Evolutionary conservation across 805 yeast genomes (phyloP).

Genomic region (Lipomyces lipofer): DNA sequence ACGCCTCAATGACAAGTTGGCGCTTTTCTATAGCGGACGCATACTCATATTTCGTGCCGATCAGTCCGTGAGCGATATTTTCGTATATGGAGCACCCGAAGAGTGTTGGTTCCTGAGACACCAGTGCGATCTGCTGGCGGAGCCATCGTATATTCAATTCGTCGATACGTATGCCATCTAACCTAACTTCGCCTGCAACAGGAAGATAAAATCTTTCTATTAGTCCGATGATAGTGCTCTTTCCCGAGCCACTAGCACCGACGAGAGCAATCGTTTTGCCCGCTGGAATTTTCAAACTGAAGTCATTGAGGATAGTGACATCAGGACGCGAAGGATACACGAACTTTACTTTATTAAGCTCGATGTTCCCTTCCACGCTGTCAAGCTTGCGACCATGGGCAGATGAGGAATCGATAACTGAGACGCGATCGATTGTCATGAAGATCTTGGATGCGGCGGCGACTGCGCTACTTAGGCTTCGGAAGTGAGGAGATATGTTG

Average conservation of each 20-base stretch:
- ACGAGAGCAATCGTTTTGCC: slow-evolving; percentile 91
- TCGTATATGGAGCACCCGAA: slow-evolving; percentile 85
- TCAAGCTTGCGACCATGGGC: slow-evolving; percentile 33
- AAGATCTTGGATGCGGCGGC: slow-evolving; percentile 43
- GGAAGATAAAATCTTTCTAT: slow-evolving; percentile 88
- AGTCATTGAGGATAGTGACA: slow-evolving; percentile 75
- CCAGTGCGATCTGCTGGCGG: slow-evolving; percentile 78
- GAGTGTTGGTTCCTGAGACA: slow-evolving; percentile 93
- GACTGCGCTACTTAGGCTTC: slow-evolving; percentile 41
- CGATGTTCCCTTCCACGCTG: slow-evolving; percentile 60
- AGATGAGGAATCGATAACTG: slow-evolving; percentile 39
- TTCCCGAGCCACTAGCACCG: slow-evolving; percentile 94
- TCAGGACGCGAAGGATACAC: slow-evolving; percentile 79
- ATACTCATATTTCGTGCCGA: slow-evolving; percentile 36
- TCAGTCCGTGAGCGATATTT: slow-evolving; percentile 74
- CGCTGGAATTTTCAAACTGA: slow-evolving; percentile 75
- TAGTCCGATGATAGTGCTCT: slow-evolving; percentile 80
- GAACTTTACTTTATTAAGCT: slow-evolving; percentile 79
- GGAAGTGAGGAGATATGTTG: slow-evolving; percentile 43
- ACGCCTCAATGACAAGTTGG: slow-evolving; percentile 45
- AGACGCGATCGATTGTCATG: slow-evolving; percentile 45
- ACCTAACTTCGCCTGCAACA: slow-evolving; percentile 64
- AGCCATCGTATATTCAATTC: slow-evolving; percentile 72
- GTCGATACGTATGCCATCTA: slow-evolving; percentile 82
- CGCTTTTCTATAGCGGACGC: slow-evolving; percentile 43